A percentile compares a stretch with the other conserved stretches of the same genome.
Evolutionary conservation across 352 stramenopile genomes (phyloP).

Genomic region (Plasmopara halstedii): DNA sequence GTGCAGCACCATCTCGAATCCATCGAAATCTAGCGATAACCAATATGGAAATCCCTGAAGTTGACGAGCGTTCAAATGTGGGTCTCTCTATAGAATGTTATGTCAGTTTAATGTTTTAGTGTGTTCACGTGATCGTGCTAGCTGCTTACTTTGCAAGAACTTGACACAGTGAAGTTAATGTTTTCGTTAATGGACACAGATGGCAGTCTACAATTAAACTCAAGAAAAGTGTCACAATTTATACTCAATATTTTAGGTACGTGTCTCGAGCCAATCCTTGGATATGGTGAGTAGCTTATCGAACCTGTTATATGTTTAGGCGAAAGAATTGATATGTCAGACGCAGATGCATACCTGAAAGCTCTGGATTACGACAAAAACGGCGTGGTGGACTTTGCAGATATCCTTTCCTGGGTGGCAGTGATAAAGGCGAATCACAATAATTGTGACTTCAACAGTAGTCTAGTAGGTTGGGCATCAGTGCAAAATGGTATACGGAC

Average conservation of each 20-base stretch:
- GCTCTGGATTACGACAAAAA: constrained; percentile 72
- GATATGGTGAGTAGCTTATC: neutral
- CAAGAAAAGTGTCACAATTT: constrained; percentile 50
- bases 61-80: constrained; percentile 30
- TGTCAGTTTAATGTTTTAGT: neutral
- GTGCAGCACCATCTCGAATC: constrained; percentile 8
- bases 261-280: too few relatives aligned
- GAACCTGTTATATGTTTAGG: constrained; percentile 29
- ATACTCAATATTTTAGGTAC: constrained; percentile 70
- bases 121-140: constrained; percentile 6
- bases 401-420: constrained; percentile 69
- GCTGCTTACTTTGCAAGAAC: constrained; percentile 47
- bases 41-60: constrained; percentile 4
- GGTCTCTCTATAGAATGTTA: neutral
- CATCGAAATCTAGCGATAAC: constrained; percentile 13
- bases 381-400: constrained; percentile 61
- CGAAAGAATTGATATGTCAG: constrained; percentile 39
- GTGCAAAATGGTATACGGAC: constrained; percentile 12
- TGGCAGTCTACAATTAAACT: constrained; percentile 53
- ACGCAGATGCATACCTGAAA: constrained; percentile 51
- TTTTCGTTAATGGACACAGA: constrained; percentile 79
- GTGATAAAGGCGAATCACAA: constrained; percentile 67
- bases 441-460: constrained; percentile 9
- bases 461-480: constrained; percentile 9
- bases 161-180: constrained; percentile 74